Evolutionary conservation across 2,329 filamentous ascomycete genomes (phyloP).

Genomic region (Aspergillus intermedius): DNA sequence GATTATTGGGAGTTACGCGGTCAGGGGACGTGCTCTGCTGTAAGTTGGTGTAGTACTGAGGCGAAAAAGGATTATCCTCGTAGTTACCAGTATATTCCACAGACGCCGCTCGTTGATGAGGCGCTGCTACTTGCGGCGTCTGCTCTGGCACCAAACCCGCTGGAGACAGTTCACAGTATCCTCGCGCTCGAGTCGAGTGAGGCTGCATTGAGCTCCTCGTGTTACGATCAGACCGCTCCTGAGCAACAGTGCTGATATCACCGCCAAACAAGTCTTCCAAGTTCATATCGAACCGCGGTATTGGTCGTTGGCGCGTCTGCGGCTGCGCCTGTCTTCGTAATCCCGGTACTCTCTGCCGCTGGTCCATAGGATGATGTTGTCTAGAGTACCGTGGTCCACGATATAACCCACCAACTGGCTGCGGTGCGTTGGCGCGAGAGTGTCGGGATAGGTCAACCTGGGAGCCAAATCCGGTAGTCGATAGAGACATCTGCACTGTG

Average conservation of each 20-base stretch:
- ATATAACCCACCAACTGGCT: slow-evolving; percentile 8
- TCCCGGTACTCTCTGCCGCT: slow-evolving; percentile 16
- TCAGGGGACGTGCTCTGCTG: slow-evolving; percentile 27
- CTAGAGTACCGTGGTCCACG: slow-evolving; percentile 12
- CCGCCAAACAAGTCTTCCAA: slow-evolving; percentile 47
- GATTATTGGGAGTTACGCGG: slow-evolving; percentile 1
- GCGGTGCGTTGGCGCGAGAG: slow-evolving; percentile 8
- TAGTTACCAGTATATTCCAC: slow-evolving; percentile 31
- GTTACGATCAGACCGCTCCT: slow-evolving; percentile 27
- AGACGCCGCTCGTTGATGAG: slow-evolving; percentile 22
- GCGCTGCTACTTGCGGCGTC: slow-evolving; percentile 8
- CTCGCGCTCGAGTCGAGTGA: slow-evolving; percentile 14
- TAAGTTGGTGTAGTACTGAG: slow-evolving; percentile 28
- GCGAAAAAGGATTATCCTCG: slow-evolving; percentile 26
- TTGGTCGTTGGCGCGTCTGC: slow-evolving; percentile 36
- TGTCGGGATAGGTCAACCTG: slow-evolving; percentile 27
- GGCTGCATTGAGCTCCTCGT: slow-evolving; percentile 20
- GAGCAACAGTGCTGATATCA: slow-evolving; percentile 26
- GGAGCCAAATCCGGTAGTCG: slow-evolving; percentile 71
- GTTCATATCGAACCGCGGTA: slow-evolving; percentile 55
- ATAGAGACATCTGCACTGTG: slow-evolving; percentile 90
- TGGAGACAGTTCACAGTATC: slow-evolving; percentile 19
- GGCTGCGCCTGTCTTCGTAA: slow-evolving; percentile 24
- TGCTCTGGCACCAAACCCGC: slow-evolving; percentile 19
- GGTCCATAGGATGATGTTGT: slow-evolving; percentile 11